phyloP scores from a whole-genome alignment of 139 green algal species.

The Yamagishiella unicocca region DNA sequence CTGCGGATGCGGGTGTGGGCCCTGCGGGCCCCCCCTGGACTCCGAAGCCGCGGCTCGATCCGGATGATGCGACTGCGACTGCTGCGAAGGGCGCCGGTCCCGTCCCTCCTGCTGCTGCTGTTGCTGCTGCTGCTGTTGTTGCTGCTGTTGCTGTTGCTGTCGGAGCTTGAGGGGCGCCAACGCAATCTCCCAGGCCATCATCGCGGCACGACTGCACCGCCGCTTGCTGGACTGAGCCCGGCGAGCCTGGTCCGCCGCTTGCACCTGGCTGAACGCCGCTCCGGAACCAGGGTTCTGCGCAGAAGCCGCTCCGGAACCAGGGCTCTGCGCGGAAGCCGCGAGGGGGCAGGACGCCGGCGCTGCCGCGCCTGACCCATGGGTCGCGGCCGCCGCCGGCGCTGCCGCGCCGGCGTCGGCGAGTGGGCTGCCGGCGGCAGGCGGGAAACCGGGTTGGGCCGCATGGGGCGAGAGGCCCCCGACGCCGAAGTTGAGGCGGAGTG shows the following conservation, averaged over 20 bases:
- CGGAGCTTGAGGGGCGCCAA: constrained; percentile 4
- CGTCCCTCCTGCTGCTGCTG: not conserved
- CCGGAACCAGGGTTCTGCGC: not conserved
- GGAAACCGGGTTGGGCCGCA: not conserved
- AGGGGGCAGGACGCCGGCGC: not conserved
- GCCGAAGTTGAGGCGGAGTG: not conserved
- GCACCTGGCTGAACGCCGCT: constrained; percentile 13
- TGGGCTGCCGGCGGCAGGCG: not conserved
- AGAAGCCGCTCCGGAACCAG: not conserved
- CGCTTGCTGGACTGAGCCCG: constrained; percentile 21
- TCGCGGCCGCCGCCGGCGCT: not conserved
- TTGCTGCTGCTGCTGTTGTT: not conserved
- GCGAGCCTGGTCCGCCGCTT: constrained; percentile 32
- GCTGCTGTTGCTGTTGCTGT: not conserved
- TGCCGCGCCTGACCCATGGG: not conserved
- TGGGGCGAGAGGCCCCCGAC: not conserved
- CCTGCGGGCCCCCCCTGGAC: not conserved
- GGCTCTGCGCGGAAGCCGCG: not conserved
- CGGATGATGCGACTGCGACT: not conserved
- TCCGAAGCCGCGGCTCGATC: too few relatives aligned
- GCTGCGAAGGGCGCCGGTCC: not conserved
- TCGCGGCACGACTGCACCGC: not conserved
- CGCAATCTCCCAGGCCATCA: constrained; percentile 33
- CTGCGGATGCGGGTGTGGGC: not conserved
- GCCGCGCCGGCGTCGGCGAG: not conserved